These are phyloP conservation scores for Phaffia rhodozyma DNA, from an alignment of 1,284 basidiomycete genomes.

Conservation along the genomic window DNA sequence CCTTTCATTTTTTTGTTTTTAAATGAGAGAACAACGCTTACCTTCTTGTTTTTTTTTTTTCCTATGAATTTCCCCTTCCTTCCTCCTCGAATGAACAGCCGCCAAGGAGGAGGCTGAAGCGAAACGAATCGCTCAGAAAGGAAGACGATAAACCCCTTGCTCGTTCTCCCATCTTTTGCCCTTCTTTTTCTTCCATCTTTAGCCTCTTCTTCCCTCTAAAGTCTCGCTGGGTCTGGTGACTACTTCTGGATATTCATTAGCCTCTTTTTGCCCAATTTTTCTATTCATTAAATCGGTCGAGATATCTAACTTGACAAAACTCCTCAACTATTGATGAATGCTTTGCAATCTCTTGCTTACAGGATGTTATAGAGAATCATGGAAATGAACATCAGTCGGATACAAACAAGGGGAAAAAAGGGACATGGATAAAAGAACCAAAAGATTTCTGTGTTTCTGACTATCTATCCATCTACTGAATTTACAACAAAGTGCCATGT, in stretches of 20 bases:
- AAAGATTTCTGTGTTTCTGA: background rate
- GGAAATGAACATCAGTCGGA: too few species aligned
- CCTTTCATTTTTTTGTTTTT: background rate
- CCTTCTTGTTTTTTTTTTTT: too few species aligned
- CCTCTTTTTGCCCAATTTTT: too few species aligned
- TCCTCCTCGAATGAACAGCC: background rate
- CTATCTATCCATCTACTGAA: background rate
- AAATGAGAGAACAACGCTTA: too few species aligned
- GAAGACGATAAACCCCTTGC: slow-evolving; percentile 2
- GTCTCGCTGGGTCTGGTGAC: background rate
- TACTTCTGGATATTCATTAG: too few species aligned
- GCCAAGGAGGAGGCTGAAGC: slow-evolving; percentile 14
- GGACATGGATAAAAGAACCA: background rate
- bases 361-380: too few species aligned
- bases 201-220: background rate
- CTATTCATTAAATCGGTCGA: too few species aligned
- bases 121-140: slow-evolving; percentile 15
- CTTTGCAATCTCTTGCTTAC: too few species aligned
- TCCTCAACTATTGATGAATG: too few species aligned
- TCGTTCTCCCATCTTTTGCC: background rate
- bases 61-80: background rate
- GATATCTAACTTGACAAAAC: too few species aligned
- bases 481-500: too few species aligned
- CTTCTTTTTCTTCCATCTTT: background rate
- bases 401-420: background rate